These are phyloP conservation scores for Lepraria neglecta DNA, from an alignment of 495 filamentous ascomycete species.

Conservation along the genomic window DNA sequence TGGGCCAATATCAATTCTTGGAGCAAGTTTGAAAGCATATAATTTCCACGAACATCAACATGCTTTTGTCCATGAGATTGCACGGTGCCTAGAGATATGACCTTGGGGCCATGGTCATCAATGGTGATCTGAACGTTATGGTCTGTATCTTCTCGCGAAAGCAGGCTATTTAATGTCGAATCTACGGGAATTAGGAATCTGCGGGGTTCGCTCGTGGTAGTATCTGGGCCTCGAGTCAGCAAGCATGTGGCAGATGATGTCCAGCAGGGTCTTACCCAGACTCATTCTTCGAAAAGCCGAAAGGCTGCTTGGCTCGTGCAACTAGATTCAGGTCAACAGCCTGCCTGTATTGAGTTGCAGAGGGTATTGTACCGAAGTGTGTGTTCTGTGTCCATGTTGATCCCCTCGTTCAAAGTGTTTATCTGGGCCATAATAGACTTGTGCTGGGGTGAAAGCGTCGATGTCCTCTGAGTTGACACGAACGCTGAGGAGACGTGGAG, in stretches of 20 bases:
- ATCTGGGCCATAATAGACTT: conserved; percentile 8
- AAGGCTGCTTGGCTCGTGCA: conserved; percentile 10
- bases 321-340: not conserved
- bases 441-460: conserved; percentile 1
- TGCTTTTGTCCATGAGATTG: conserved; percentile 69
- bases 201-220: conserved; percentile 16
- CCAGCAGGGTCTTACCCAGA: conserved; percentile 1
- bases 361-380: conserved; percentile 16
- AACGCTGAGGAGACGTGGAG: conserved; percentile 15
- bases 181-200: conserved; percentile 20
- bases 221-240: conserved; percentile 8
- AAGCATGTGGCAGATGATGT: not conserved
- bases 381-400: conserved; percentile 13
- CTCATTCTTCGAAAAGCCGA: conserved; percentile 15
- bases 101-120: conserved; percentile 90
- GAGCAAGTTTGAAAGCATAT: conserved; percentile 74
- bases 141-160: conserved; percentile 70
- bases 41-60: conserved; percentile 69
- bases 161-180: conserved; percentile 16
- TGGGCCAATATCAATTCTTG: conserved; percentile 89
- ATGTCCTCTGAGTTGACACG: conserved; percentile 2
- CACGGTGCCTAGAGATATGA: conserved; percentile 77
- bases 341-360: not conserved
- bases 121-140: conserved; percentile 92
- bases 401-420: not conserved